Base-by-base conservation (phyloP, 148 eudicot species). In the Silene latifolia region DNA sequence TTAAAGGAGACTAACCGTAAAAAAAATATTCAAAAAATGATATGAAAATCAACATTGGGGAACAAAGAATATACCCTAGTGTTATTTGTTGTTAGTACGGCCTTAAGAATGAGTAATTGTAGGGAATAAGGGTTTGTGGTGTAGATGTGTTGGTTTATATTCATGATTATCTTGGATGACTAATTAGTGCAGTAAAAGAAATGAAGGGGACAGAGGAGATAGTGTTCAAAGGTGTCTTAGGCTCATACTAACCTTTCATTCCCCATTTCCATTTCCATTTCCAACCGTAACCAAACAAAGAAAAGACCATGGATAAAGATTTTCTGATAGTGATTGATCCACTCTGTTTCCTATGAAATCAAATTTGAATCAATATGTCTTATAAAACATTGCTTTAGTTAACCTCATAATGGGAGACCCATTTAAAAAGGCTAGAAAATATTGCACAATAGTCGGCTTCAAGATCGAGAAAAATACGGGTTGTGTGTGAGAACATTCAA, bases 271-370 rank as follows among this genome's bases (percentile, higher is more conserved):
- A 59, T 23, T 13, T 29, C 53, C 53, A 48, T 65, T 47, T 71
- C 74, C 51, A 59, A 74, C 71, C 47, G 68, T 72, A 71, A 56
- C 20, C 73, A 72, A 78, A 62, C 68, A 73, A 76, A 64, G 56
- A 51, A 20, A 71, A 15, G 74, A 74, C 69, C 75, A 58, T 75
- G 51, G 47, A 44, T 75, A 79, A 78, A 73, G 80, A 70, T 81
- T 53, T 76, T 7, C 65, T 79, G 84, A 84, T 63, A 69, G 82
- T 62, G 82, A 84, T 81, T 75, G 76, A 32, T 68, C 76, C 56
- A 14, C 32, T 67, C 46, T 46, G 51, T 47, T 71, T 67, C 63
- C 19, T 57, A 54, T 15, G 57, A 74, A 67, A 68, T 46, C 72
- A 53, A 56, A 58, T 20, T 25, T 24, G 68, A 46, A 73, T 68